phyloP scores from a whole-genome alignment of 2,329 filamentous ascomycete genomes.

The Tolypocladium amazonense region DNA sequence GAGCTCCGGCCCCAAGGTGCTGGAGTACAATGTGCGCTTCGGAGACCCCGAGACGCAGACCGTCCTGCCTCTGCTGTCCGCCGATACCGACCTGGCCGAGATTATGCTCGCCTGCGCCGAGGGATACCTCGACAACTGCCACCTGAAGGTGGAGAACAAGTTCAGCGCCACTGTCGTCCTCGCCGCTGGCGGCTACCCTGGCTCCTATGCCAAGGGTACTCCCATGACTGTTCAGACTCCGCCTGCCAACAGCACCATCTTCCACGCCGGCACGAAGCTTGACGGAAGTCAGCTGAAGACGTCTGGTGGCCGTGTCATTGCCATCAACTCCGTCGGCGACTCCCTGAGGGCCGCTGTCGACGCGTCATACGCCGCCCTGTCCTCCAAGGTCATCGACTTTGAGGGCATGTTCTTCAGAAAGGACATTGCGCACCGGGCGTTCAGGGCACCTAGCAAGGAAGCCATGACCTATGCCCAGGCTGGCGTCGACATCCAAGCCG shows the following conservation, averaged over 20 bases:
- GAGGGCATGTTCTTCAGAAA: constrained; percentile 84
- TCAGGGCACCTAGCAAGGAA: constrained; percentile 35
- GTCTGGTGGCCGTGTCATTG: constrained; percentile 84
- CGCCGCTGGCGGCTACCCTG: constrained; percentile 84
- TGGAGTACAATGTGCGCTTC: constrained; percentile 91
- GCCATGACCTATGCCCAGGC: constrained; percentile 84
- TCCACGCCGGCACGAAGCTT: constrained; percentile 82
- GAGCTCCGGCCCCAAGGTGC: constrained; percentile 63
- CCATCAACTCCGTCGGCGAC: constrained; percentile 65
- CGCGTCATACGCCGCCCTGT: constrained; percentile 77
- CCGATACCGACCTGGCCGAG: constrained; percentile 74
- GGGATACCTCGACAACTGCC: constrained; percentile 59
- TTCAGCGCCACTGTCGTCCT: constrained; percentile 91
- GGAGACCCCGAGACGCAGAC: constrained; percentile 90
- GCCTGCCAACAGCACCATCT: constrained; percentile 52
- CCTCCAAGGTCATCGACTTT: constrained; percentile 59
- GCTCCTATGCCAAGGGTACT: constrained; percentile 70
- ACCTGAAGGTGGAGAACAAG: constrained; percentile 54
- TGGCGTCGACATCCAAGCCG: constrained; percentile 88
- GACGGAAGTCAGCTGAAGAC: constrained; percentile 56
- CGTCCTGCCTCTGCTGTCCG: constrained; percentile 64
- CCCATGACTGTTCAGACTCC: constrained; percentile 39
- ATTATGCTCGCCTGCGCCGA: constrained; percentile 79
- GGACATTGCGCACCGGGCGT: constrained; percentile 78
- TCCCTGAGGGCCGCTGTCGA: constrained; percentile 74